These are phyloP conservation scores for Ilex asprella DNA, from an alignment of 257 asterid species.

Conservation along the genomic window DNA sequence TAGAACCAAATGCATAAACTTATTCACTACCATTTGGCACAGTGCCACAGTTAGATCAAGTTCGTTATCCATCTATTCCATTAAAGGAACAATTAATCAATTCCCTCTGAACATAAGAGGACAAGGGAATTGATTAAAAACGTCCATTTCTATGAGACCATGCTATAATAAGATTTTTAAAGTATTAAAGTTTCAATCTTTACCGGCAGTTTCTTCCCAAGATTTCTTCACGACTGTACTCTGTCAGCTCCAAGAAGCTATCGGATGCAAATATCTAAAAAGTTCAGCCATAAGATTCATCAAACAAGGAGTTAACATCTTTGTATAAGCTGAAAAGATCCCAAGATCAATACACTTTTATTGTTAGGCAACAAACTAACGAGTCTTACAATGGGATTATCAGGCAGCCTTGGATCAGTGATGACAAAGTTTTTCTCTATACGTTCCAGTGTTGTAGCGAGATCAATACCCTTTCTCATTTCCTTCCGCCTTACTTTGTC, in stretches of 20 bases:
- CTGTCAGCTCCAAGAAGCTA: constrained; percentile 98
- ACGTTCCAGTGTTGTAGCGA: constrained; percentile 98
- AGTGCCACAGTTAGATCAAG: too few species aligned
- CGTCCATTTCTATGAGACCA: too few species aligned
- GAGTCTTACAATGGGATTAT: constrained; percentile 86
- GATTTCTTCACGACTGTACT: constrained; percentile 93
- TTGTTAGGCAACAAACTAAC: background rate
- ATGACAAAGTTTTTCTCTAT: constrained; percentile 95
- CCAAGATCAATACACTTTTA: too few species aligned
- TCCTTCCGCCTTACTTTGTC: constrained; percentile 93
- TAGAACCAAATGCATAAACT: too few species aligned
- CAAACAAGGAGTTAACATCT: background rate
- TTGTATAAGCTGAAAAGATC: background rate
- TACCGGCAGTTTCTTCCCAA: constrained; percentile 98
- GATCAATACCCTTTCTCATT: constrained; percentile 98
- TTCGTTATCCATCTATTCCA: too few species aligned
- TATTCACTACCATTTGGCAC: too few species aligned
- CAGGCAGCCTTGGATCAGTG: constrained; percentile 97
- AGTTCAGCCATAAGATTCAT: background rate
- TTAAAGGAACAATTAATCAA: too few species aligned
- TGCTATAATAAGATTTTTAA: too few species aligned
- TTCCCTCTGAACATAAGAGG: too few species aligned
- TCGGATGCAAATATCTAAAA: constrained; percentile 91
- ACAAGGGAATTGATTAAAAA: too few species aligned
- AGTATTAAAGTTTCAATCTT: background rate